A percentile compares a stretch with the other conserved stretches of the same genome.
Evolutionary conservation across 2,329 filamentous ascomycete species (phyloP).

Genomic region (Fusarium virguliforme): DNA sequence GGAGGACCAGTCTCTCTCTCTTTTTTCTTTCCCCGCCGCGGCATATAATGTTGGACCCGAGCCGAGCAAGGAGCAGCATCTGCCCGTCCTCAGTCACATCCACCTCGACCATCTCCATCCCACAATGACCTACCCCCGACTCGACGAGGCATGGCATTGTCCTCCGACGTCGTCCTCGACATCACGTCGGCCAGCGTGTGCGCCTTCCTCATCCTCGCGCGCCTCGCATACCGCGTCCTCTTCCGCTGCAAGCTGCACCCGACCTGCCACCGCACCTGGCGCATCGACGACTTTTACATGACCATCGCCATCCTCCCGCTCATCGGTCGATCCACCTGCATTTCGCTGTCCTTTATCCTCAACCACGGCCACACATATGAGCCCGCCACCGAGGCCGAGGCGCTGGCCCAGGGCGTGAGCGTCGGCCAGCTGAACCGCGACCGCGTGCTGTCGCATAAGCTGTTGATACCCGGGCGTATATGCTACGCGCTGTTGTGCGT

Average conservation of each 20-base stretch:
- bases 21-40: constrained; percentile 10
- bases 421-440: constrained; percentile 37
- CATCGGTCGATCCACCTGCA: constrained; percentile 49
- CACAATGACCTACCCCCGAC: constrained; percentile 21
- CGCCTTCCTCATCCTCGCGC: constrained; percentile 50
- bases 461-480: constrained; percentile 51
- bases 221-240: constrained; percentile 51
- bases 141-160: constrained; percentile 40
- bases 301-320: constrained; percentile 53
- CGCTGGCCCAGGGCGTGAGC: constrained; percentile 32
- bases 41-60: constrained; percentile 7
- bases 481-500: constrained; percentile 54
- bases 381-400: constrained; percentile 43
- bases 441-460: constrained; percentile 49
- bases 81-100: constrained; percentile 9
- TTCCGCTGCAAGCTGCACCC: constrained; percentile 50
- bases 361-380: constrained; percentile 50
- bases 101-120: neutral
- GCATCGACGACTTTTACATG: constrained; percentile 55
- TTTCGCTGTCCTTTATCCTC: constrained; percentile 47
- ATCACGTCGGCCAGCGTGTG: constrained; percentile 51
- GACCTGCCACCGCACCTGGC: constrained; percentile 53
- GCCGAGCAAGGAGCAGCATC: constrained; percentile 12
- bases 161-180: constrained; percentile 50
- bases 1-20: neutral